Conservation (phyloP, 129 eudicot genomes). For the Helichrysum umbraculigerum region DNA sequence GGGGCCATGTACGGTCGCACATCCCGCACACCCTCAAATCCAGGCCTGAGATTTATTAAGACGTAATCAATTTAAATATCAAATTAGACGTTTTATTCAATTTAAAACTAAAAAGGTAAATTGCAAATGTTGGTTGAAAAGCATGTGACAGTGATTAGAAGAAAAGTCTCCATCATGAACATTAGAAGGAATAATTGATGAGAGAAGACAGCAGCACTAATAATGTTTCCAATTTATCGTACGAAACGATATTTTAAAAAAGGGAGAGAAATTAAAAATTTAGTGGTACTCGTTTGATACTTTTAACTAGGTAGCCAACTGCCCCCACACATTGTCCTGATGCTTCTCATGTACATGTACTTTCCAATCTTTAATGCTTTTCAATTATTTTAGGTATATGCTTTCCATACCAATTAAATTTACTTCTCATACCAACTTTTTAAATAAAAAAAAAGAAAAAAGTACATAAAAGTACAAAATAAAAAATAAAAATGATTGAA, state of each 20-base stretch:
- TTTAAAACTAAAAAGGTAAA: background rate
- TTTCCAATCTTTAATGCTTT: background rate
- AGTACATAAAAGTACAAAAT: too few relatives aligned
- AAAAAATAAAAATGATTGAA: too few relatives aligned
- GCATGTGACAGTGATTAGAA: conserved; percentile 12
- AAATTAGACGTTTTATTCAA: background rate
- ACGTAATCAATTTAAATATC: too few relatives aligned
- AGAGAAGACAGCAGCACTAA: background rate
- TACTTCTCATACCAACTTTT: too few relatives aligned
- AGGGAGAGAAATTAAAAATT: background rate
- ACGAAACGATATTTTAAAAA: background rate
- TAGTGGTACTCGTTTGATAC: background rate
- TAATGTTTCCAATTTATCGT: background rate
- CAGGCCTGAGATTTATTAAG: too few relatives aligned
- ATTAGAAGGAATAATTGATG: background rate
- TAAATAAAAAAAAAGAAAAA: too few relatives aligned
- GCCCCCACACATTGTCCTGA: background rate
- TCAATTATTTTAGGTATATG: background rate
- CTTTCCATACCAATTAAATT: too few relatives aligned
- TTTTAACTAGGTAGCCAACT: background rate
- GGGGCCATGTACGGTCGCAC: too few relatives aligned
- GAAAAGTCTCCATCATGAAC: background rate
- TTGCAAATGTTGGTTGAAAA: background rate
- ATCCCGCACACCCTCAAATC: too few relatives aligned
- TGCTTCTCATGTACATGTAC: background rate